Evolutionary conservation across 2,329 filamentous ascomycete genomes (phyloP), one percentile per base, ranked within the genome.

Genomic region (Beauveria caledonica): DNA sequence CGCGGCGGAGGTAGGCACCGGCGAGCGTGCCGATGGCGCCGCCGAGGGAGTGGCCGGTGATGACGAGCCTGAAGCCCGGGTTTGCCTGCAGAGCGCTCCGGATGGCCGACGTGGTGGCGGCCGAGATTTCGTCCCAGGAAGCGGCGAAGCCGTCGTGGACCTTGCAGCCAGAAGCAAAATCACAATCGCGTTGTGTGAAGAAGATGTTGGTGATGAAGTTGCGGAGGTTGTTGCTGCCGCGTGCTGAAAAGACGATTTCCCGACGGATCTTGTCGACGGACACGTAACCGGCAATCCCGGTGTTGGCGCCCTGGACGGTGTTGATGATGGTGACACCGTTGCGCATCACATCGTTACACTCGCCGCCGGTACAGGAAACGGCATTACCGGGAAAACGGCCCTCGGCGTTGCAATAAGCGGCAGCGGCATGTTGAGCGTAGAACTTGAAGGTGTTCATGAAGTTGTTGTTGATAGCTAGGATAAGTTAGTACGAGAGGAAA

Each of bases 11-110:
- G 64, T 82, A 77, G 0, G 79, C 82, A 0, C 78, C 82, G 0
- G 78, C 86, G 5, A 90, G 69, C 7, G 80, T 83, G 44, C 81
- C 84, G 2, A 90, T 75, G 7, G 86, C 86, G 27, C 77, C 87
- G 52, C 87, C 87, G 4, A 90, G 81, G 10, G 84, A 87, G 75
- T 90, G 87, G 40, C 87, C 88, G 0, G 85, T 85, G n/a, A 80
- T 71, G 19, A 86, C 69, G 68, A 88, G 68, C 50, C 70, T 70
- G 74, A 80, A 87, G 52, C 62, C 63, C 1, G 85, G 83, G 72
- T 84, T 72, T 29, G 75, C 69, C 1, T 68, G 66, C 45, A 68
- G 69, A 3, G 82, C 82, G 1, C 69, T 62, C 21, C 71, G 64
- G 23, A 88, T 68, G 58, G 76, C 77, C 1, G 67, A 64, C 7